Conservation (phyloP, 179 eudicot species). For the Spergularia azorica region DNA sequence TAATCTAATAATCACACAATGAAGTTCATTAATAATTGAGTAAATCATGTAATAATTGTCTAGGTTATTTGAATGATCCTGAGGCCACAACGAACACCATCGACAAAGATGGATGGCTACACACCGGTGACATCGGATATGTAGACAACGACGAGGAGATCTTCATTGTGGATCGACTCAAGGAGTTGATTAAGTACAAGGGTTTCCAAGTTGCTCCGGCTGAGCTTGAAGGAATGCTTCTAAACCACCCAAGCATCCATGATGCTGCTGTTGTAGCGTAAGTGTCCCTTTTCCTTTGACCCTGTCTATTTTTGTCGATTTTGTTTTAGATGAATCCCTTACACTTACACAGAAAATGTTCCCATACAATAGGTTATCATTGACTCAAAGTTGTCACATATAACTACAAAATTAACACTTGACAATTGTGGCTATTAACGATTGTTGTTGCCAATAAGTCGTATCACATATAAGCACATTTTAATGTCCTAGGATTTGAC, state of each 20-base stretch:
- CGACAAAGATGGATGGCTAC: constrained; percentile 89
- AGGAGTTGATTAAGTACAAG: constrained; percentile 87
- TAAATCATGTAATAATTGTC: neutral
- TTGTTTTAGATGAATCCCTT: no score
- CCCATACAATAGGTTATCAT: no score
- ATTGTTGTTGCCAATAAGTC: no score
- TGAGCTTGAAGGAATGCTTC: constrained; percentile 80
- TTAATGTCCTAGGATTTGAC: no score
- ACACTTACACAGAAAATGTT: no score
- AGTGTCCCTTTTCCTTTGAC: constrained; percentile 20
- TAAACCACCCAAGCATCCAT: constrained; percentile 57
- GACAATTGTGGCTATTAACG: no score
- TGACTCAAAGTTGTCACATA: no score
- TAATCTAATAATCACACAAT: no score
- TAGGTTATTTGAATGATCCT: constrained; percentile 82
- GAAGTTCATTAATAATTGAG: no score
- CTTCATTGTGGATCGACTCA: constrained; percentile 82
- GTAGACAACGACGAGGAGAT: constrained; percentile 86
- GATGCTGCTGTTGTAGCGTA: constrained; percentile 96
- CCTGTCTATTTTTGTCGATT: no score
- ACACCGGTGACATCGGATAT: constrained; percentile 86
- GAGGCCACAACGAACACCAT: constrained; percentile 76
- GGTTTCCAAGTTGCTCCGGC: constrained; percentile 97
- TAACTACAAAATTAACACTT: no score
- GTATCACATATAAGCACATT: no score